phyloP scores from a whole-genome alignment of 345 rosid genomes.

The Luvunga scandens region DNA sequence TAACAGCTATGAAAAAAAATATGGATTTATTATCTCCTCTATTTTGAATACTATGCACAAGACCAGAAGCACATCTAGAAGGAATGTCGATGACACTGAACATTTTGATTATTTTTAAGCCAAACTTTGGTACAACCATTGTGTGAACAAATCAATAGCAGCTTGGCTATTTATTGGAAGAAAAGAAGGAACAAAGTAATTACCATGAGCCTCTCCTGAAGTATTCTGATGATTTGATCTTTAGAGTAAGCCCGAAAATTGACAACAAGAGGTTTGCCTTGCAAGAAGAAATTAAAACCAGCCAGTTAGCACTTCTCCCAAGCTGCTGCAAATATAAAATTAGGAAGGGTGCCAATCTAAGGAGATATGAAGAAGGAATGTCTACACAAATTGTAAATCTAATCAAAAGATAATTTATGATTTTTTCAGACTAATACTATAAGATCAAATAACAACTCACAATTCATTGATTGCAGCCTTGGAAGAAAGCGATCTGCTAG shows the following conservation, averaged over 20 bases:
- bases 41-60: neutral
- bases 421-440: neutral
- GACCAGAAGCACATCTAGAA: neutral
- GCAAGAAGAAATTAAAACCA: conserved; percentile 8
- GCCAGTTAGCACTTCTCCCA: conserved; percentile 6
- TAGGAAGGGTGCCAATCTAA: neutral
- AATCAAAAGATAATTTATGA: neutral
- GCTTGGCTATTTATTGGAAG: neutral
- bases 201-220: conserved; percentile 85
- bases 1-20: neutral
- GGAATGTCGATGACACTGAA: neutral
- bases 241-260: conserved; percentile 78
- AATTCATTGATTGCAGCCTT: conserved; percentile 68
- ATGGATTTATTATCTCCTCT: neutral
- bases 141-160: neutral
- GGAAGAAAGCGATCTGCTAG: conserved; percentile 93
- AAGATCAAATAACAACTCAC: conserved; percentile 38
- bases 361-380: neutral
- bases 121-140: neutral
- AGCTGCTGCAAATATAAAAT: neutral
- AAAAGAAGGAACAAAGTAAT: conserved; percentile 11
- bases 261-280: conserved; percentile 82
- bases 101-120: neutral
- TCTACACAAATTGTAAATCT: neutral
- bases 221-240: conserved; percentile 71